Percentiles rank a stretch among this genome's conserved stretches.
These are phyloP conservation scores for Amniculicola lignicola DNA, from an alignment of 495 filamentous ascomycete genomes.

Conservation along the genomic window DNA sequence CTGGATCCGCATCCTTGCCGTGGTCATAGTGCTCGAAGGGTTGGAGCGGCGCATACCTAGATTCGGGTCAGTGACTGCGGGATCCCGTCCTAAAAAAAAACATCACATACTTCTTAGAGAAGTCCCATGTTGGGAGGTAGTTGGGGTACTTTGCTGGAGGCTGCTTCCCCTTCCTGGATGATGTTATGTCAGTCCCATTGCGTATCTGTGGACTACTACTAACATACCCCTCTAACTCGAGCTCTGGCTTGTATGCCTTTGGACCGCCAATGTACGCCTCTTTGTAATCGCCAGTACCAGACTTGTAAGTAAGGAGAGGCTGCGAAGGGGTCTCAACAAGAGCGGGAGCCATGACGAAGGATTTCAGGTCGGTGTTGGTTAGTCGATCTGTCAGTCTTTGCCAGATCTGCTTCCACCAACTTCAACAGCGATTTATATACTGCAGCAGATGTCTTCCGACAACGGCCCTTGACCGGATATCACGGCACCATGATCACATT, in stretches of 20 bases:
- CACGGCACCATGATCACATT: slow-evolving; percentile 5
- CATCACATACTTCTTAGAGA: slow-evolving; percentile 48
- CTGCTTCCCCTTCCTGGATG: slow-evolving; percentile 42
- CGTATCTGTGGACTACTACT: too few species aligned
- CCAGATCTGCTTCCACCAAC: slow-evolving; percentile 3
- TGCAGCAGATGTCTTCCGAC: background rate
- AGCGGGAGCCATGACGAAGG: slow-evolving; percentile 37
- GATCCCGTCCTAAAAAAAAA: background rate
- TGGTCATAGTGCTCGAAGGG: slow-evolving; percentile 71
- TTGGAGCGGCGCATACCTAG: slow-evolving; percentile 58
- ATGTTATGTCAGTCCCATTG: too few species aligned
- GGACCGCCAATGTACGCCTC: slow-evolving; percentile 38
- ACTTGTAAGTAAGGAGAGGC: slow-evolving; percentile 18
- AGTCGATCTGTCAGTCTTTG: too few species aligned
- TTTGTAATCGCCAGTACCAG: slow-evolving; percentile 31
- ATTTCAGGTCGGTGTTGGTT: background rate
- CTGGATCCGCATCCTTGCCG: slow-evolving; percentile 66
- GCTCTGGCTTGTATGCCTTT: slow-evolving; percentile 30
- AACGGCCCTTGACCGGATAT: slow-evolving; percentile 4
- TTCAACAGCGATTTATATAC: slow-evolving; percentile 10
- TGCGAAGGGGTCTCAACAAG: slow-evolving; percentile 31
- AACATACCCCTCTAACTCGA: slow-evolving; percentile 39
- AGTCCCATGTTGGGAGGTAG: slow-evolving; percentile 74
- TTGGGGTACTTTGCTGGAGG: slow-evolving; percentile 60
- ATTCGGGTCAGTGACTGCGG: slow-evolving; percentile 7